phyloP scores from a whole-genome alignment of 495 filamentous ascomycete species.

The Podospora anserina region DNA sequence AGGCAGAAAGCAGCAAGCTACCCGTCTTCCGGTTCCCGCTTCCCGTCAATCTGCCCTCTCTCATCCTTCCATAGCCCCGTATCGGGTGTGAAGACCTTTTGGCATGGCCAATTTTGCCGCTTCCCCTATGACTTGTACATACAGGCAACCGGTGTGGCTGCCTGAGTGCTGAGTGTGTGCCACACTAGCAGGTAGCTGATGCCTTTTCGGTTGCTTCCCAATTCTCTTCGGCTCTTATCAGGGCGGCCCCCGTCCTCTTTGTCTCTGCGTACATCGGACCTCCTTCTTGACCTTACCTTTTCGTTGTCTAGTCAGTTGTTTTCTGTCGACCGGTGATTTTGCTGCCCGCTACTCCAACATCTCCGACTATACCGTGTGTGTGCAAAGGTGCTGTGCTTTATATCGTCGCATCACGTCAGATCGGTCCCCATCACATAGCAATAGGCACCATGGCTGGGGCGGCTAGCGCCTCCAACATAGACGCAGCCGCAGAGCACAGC shows the following conservation, averaged over 20 bases:
- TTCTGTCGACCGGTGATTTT: not conserved
- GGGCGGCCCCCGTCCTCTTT: not conserved
- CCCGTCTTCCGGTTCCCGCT: not conserved
- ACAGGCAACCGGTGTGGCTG: conserved; percentile 14
- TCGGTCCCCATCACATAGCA: not conserved
- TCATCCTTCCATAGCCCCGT: not conserved
- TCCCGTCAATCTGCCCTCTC: not conserved
- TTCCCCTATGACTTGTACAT: conserved; percentile 15
- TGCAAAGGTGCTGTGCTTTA: not conserved
- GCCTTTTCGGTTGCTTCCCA: not conserved
- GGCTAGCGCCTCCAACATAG: conserved; percentile 7
- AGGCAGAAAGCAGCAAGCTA: not conserved
- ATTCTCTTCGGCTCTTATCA: not conserved
- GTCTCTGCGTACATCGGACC: not conserved
- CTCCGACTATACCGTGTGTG: not conserved
- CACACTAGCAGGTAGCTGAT: not conserved
- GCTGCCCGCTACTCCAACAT: not conserved
- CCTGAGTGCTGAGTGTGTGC: conserved; percentile 13
- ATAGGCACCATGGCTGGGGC: conserved; percentile 5
- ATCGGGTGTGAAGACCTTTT: not conserved
- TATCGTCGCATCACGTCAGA: conserved; percentile 3
- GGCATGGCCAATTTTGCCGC: not conserved
- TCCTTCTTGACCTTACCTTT: not conserved
- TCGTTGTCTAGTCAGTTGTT: not conserved
- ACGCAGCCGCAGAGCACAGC: conserved; percentile 3